A percentile compares a stretch with the other conserved stretches of the same genome.
These are phyloP conservation scores for Sutorius eximius DNA, from an alignment of 1,284 basidiomycete genomes.

Conservation along the genomic window DNA sequence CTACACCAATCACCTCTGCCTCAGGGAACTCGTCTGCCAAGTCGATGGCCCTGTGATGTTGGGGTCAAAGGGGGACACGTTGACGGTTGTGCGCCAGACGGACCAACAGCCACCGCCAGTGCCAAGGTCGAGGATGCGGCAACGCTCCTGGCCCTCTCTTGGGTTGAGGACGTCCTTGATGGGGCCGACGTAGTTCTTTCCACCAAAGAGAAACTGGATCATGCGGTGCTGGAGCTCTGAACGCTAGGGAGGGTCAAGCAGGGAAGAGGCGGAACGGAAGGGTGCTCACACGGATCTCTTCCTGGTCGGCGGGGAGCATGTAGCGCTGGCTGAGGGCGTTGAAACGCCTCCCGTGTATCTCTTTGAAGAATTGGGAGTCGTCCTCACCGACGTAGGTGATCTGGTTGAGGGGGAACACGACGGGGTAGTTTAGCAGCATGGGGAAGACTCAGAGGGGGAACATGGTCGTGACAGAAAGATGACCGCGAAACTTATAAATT, in stretches of 20 bases:
- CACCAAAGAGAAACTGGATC: constrained; percentile 62
- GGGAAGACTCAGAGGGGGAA: constrained; percentile 10
- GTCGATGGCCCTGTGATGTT: constrained; percentile 53
- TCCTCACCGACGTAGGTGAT: constrained; percentile 42
- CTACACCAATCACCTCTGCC: constrained; percentile 64
- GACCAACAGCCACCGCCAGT: constrained; percentile 64
- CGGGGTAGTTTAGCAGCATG: constrained; percentile 35
- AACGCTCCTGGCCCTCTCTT: constrained; percentile 31
- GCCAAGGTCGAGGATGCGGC: constrained; percentile 61
- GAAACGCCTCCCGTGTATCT: constrained; percentile 47
- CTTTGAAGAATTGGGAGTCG: constrained; percentile 50
- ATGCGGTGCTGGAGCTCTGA: constrained; percentile 61
- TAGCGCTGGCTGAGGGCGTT: constrained; percentile 53
- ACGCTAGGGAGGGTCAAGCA: constrained; percentile 41
- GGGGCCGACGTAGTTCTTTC: constrained; percentile 63
- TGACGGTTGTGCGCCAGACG: constrained; percentile 16
- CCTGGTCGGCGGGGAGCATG: constrained; percentile 59
- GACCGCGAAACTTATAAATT: constrained; percentile 32
- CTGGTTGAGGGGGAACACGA: constrained; percentile 38
- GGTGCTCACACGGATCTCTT: constrained; percentile 54
- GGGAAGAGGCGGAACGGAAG: neutral
- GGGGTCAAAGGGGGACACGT: constrained; percentile 3
- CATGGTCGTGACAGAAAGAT: constrained; percentile 18
- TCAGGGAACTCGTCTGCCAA: constrained; percentile 69
- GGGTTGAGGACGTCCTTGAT: constrained; percentile 49